Conservation (phyloP, 257 asterid species). For the Leonotis leonurus region DNA sequence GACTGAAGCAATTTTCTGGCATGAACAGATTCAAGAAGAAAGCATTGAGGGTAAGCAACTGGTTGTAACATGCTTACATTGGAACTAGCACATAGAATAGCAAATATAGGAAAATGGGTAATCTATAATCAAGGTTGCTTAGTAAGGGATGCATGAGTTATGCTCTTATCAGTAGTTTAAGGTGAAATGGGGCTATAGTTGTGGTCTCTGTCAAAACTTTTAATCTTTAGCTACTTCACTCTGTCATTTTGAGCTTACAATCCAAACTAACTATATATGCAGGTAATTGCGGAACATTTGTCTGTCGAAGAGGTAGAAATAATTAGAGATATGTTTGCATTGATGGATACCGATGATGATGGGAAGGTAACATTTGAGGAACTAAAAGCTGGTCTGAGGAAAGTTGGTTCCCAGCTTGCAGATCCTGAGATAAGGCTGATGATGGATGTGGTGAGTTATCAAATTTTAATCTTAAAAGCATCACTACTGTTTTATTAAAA, state of each 20-base stretch:
- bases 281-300: constrained; percentile 86
- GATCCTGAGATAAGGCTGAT: constrained; percentile 82
- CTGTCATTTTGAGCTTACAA: constrained; percentile 5
- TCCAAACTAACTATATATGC: constrained; percentile 10
- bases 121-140: not conserved
- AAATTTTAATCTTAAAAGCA: too few species aligned
- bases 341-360: constrained; percentile 78
- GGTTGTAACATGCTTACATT: not conserved
- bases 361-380: constrained; percentile 83
- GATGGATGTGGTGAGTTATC: constrained; percentile 76
- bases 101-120: not conserved
- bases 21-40: constrained; percentile 91
- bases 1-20: constrained; percentile 78
- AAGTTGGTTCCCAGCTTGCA: constrained; percentile 88
- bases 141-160: not conserved
- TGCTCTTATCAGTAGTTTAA: too few species aligned
- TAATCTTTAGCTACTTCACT: not conserved
- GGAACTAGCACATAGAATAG: not conserved
- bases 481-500: too few species aligned
- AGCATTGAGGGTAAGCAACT: constrained; percentile 71
- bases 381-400: constrained; percentile 65
- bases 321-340: constrained; percentile 70
- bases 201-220: too few species aligned
- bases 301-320: constrained; percentile 86
- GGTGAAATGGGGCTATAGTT: too few species aligned